phyloP scores from a whole-genome alignment of 2,329 filamentous ascomycete genomes.

The Phaeosphaeriaceae sp. region DNA sequence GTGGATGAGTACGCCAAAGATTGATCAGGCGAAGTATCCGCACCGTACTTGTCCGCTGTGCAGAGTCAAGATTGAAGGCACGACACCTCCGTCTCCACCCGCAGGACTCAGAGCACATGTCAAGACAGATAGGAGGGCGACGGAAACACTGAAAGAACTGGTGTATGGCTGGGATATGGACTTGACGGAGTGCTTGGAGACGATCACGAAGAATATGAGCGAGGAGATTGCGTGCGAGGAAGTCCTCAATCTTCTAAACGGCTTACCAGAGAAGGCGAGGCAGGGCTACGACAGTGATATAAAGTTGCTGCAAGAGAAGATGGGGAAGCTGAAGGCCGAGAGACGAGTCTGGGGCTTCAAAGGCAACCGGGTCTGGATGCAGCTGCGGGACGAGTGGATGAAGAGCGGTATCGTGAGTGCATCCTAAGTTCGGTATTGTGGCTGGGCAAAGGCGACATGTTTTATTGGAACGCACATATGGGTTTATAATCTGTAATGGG shows the following conservation, averaged over 20 bases:
- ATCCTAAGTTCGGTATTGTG: neutral
- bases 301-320: conserved; percentile 5
- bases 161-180: conserved; percentile 16
- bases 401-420: conserved; percentile 13
- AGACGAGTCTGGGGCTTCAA: conserved; percentile 26
- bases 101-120: conserved; percentile 9
- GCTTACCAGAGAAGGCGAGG: neutral
- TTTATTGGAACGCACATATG: neutral
- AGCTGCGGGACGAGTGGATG: conserved; percentile 23
- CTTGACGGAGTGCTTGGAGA: conserved; percentile 14
- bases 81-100: conserved; percentile 2
- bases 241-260: conserved; percentile 10
- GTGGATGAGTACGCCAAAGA: conserved; percentile 31
- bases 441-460: neutral
- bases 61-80: conserved; percentile 22
- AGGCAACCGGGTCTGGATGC: conserved; percentile 14
- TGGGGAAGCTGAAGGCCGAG: conserved; percentile 17
- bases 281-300: conserved; percentile 1
- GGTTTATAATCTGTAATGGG: neutral
- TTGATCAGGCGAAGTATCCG: conserved; percentile 27
- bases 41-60: conserved; percentile 30
- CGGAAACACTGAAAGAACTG: conserved; percentile 10
- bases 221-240: conserved; percentile 26
- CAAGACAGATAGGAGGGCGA: conserved; percentile 6
- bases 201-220: conserved; percentile 21